Evolutionary conservation across 2,329 filamentous ascomycete genomes (phyloP), one percentile per base, ranked within the genome.

Genomic region (Bipolaris bicolor): DNA sequence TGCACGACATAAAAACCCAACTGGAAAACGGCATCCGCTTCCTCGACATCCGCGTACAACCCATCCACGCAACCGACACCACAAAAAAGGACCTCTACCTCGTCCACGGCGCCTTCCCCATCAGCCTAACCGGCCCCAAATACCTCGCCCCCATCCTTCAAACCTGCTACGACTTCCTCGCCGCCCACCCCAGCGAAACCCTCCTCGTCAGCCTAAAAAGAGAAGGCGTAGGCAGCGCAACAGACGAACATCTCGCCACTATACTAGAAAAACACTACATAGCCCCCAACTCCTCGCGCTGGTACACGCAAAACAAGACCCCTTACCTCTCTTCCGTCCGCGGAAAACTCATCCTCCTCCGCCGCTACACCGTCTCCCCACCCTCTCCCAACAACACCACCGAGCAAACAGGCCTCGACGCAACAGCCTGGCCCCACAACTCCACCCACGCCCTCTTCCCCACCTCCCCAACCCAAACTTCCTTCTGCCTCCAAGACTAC

Each of bases 11-110:
- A 5, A 81, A 83, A 47, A 86, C 89, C 51, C 95, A 99, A 77
- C 86, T 99, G 26, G 82, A 88, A 55, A 94, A 97, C 73, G 95
- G 95, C 26, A 90, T 98, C 44, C 91, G 95, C 49, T 98, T 97
- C 82, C 88, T 99, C 65, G 95, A 99, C 74, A 86, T 99, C 61
- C 88, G 95, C 49, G 90, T 97, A 1, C 88, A 90, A 67, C 86
- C 87, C 1, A 80, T 83, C 29, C 80, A 80, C 50, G 82, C 86
- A 1, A 79, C 83, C 1, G 82, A 89, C 51, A 73, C 78, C 0
- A 81, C 82, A 60, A 85, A 86, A 63, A 87, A 91, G 72, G 83
- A 86, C 39, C 83, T 98, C 15, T 81, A 88, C 52, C 90, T 99
- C 29, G 94, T 98, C 4, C 95, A 99, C 80, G 88, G 89, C 70